Evolutionary conservation across 148 eudicot genomes (phyloP).

Genomic region (Rhododendron simsii): DNA sequence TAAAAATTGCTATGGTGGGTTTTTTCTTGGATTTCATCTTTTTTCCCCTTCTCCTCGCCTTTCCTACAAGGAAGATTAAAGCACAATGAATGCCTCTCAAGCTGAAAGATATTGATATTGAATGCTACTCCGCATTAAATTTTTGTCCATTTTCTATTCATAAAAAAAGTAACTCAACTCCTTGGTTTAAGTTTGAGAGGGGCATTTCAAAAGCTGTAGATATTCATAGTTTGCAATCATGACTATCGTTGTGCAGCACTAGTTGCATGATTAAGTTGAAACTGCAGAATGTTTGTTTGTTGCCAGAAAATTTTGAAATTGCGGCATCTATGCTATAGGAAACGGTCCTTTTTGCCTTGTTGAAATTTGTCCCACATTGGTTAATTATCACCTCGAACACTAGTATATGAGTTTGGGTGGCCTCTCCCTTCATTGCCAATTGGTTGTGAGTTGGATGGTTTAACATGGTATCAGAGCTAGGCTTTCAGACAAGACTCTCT

Average conservation of each 20-base stretch:
- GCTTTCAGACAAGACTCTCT: no score
- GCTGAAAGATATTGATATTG: neutral
- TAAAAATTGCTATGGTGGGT: constrained; percentile 44
- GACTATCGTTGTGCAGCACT: neutral
- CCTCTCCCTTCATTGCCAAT: neutral
- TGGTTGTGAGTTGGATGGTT: neutral
- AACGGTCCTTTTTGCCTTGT: neutral
- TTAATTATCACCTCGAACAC: neutral
- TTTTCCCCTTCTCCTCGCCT: neutral
- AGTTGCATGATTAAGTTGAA: neutral
- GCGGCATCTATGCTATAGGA: neutral
- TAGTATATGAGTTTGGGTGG: neutral
- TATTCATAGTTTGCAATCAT: neutral
- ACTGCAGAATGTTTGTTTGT: neutral
- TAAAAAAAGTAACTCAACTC: neutral
- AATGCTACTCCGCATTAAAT: neutral
- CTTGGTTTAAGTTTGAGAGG: neutral
- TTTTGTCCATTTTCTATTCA: neutral
- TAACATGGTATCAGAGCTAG: no score
- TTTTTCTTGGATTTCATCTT: constrained; percentile 13
- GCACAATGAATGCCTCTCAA: neutral
- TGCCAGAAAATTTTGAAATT: neutral
- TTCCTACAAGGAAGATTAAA: neutral
- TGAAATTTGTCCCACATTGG: neutral
- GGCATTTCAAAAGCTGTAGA: neutral